Base-by-base conservation (phyloP, 306 rosid species). In the Morella rubra region DNA sequence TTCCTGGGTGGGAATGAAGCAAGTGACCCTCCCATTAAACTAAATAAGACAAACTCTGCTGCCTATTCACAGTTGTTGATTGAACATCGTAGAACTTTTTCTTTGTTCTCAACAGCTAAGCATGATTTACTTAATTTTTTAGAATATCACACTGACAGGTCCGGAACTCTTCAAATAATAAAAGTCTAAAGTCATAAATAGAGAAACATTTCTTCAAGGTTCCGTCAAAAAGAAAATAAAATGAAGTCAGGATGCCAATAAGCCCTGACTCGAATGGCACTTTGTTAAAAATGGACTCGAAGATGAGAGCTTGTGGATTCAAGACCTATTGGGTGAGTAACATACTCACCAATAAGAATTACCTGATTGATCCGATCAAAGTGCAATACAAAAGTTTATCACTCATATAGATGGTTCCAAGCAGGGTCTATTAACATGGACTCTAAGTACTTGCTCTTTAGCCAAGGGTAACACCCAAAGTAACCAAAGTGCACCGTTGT, bases 401-500 rank as follows among this genome's bases (percentile, higher is more conserved):
- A 1, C 50, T 42, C 22, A 18, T 41, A 65, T 13, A 18, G 41
- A 6, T n/a, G 12, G 42, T 7, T 41, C 50, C 71, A 65, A 4
- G 15, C 15, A 65, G 27, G 49, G 22, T 41, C 49, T 41, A 65
- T 41, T 40, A 40, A 65, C 68, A 65, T 44, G 42, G 50, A 24
- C 50, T 41, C 45, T 40, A 65, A 16, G 71, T 2, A n/a, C 16
- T 40, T 22, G 18, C 27, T 16, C 8, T 65, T 65, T 65, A 65
- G 32, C 50, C 41, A n/a, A 58, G 8, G 49, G 69, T 32, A 32
- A 32, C 37, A 8, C 16, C 10, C 41, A 64, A 37, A 64, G 15
- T 16, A 42, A 73, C 74, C 70, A 41, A 80, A 15, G 3, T 69
- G 77, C 55, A 78, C 71, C 22, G 56, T 32, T 32, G 37, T 32